A percentile compares a stretch with the other conserved stretches of the same genome.
These are phyloP conservation scores for Conidiobolus coronatus DNA, from an alignment of 371 early-diverging fungal species.

Conservation along the genomic window DNA sequence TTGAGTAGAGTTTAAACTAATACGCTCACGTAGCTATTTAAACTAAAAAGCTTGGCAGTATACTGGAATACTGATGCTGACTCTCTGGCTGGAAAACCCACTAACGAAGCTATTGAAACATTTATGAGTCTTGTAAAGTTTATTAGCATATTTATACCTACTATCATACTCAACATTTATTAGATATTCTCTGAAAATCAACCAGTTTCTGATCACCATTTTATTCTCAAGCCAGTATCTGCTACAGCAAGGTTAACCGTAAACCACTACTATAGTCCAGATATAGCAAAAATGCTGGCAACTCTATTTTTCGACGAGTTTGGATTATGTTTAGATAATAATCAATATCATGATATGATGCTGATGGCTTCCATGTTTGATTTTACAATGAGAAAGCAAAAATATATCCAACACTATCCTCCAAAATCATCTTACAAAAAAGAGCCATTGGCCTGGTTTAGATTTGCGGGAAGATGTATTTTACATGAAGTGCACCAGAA, in stretches of 20 bases:
- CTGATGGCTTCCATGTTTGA: slow-evolving; percentile 65
- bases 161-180: neutral
- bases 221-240: slow-evolving; percentile 82
- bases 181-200: slow-evolving; percentile 34
- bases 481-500: slow-evolving; percentile 71
- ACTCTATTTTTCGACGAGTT: slow-evolving; percentile 74
- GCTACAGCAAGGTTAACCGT: slow-evolving; percentile 56
- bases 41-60: slow-evolving; percentile 52
- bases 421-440: slow-evolving; percentile 46
- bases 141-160: neutral
- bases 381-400: slow-evolving; percentile 36
- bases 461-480: slow-evolving; percentile 58
- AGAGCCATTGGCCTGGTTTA: slow-evolving; percentile 64
- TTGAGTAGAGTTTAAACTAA: slow-evolving; percentile 4
- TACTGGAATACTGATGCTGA: slow-evolving; percentile 75
- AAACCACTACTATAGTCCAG: slow-evolving; percentile 36
- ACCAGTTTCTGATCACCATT: slow-evolving; percentile 34
- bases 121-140: slow-evolving; percentile 15
- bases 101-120: slow-evolving; percentile 20
- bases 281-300: slow-evolving; percentile 35
- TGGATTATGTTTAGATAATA: slow-evolving; percentile 68
- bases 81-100: slow-evolving; percentile 26
- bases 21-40: slow-evolving; percentile 22
- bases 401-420: slow-evolving; percentile 72
- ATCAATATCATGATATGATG: slow-evolving; percentile 66